A percentile compares a stretch with the other conserved stretches of the same genome.
phyloP scores from a whole-genome alignment of 768 basidiomycete genomes.

The Lentinula sp. region DNA sequence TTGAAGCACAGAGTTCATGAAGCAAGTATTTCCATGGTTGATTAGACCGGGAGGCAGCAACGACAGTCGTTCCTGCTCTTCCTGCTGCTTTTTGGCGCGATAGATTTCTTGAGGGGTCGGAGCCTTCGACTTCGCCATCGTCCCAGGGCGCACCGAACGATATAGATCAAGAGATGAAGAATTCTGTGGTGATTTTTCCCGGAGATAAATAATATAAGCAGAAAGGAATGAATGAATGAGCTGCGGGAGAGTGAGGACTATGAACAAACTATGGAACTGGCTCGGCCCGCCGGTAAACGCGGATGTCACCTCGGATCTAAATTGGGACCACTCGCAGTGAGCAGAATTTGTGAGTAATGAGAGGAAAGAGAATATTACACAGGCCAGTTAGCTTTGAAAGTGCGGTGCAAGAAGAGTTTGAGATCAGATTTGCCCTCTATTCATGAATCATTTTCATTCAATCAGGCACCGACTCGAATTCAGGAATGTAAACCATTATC shows the following conservation, averaged over 20 bases:
- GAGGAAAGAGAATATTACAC: no score
- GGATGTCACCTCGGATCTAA: background rate
- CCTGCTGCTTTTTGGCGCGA: conserved; percentile 48
- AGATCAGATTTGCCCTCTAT: no score
- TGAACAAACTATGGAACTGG: background rate
- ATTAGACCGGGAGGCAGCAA: conserved; percentile 67
- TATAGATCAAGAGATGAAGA: background rate
- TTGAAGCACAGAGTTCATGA: conserved; percentile 94
- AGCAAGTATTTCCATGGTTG: conserved; percentile 89
- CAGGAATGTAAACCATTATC: no score
- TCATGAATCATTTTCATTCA: no score
- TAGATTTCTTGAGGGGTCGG: conserved; percentile 61
- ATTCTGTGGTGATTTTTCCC: background rate
- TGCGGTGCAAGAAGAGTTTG: no score
- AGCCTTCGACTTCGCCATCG: conserved; percentile 50
- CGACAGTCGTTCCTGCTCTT: conserved; percentile 56
- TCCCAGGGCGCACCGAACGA: background rate
- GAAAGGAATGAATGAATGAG: background rate
- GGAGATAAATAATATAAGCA: background rate
- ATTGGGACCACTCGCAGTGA: no score
- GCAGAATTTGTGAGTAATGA: no score
- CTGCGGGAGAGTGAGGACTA: background rate
- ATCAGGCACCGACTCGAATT: no score
- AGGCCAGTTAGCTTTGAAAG: no score
- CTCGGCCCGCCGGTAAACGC: background rate